Base-by-base conservation (phyloP, 2,329 filamentous ascomycete species). In the Zymoseptoria pseudotritici region DNA sequence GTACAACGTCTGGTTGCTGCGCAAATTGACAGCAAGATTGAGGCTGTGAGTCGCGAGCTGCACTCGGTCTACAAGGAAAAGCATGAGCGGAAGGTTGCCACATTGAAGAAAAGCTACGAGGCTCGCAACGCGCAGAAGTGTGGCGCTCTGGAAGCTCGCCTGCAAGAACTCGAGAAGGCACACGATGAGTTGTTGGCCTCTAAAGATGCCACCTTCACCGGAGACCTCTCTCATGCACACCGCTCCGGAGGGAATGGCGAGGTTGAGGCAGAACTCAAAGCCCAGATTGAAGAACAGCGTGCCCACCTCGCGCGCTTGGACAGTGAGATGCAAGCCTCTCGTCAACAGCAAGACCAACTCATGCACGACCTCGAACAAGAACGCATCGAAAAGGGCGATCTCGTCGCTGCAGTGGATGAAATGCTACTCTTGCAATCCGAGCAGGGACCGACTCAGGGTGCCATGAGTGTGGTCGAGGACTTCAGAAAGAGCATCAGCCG, bases 51-150 rank as follows among this genome's bases (percentile, higher is more conserved):
- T n/a, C 84, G 91, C 29, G 94, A 99, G 72, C 82, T 99, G 50
- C 94, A 99, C 73, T 83, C 87, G 0, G 82, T 96, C 10, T 99
- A 99, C 82, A 97, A 97, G 78, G 86, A 88, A 72, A 99, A 99
- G 78, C 94, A 99, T 73, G 93, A 97, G 78, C 90, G 87, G 63
- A 99, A 99, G 79, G 93, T 97, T 52, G 84, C 90, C 0, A 93
- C 92, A 3, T 81, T 99, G 65, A 97, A 87, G 72, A 85, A 86
- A 68, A 84, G 82, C 70, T 87, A 97, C 76, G 91, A 97, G 74
- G 83, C 84, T 53, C 86, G 93, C 58, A 94, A 91, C 84, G 91
- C 96, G 75, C 95, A 95, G 80, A 90, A 88, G 70, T 84, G 93
- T 59, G 84, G 84, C 57, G 89, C 93, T 68, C 83, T 96, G 2